A percentile compares a stretch with the other conserved stretches of the same genome.
phyloP scores from a whole-genome alignment of 2,329 filamentous ascomycete genomes.

The Onygenales sp. region DNA sequence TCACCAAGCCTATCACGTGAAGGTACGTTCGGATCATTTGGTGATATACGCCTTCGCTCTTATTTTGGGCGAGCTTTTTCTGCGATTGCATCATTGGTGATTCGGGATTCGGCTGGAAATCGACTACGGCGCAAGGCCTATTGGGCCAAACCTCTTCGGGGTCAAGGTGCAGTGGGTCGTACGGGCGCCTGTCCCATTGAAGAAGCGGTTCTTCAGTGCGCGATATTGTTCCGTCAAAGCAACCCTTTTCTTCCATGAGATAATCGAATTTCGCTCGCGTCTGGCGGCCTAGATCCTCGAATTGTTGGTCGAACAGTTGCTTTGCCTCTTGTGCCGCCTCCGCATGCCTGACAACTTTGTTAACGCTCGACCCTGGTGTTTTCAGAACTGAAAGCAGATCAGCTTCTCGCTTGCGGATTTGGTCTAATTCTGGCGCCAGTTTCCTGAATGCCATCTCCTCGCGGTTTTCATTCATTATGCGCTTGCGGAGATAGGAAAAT shows the following conservation, averaged over 20 bases:
- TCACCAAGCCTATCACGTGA: slow-evolving; percentile 17
- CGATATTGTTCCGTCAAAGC: background rate
- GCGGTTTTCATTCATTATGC: background rate
- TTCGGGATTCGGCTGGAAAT: slow-evolving; percentile 25
- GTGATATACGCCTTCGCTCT: slow-evolving; percentile 13
- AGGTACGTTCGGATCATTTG: slow-evolving; percentile 18
- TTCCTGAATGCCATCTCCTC: background rate
- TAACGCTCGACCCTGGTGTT: background rate
- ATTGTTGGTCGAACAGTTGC: too few species aligned
- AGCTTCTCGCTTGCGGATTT: background rate
- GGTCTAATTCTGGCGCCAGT: background rate
- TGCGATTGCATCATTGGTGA: slow-evolving; percentile 15
- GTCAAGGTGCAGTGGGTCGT: slow-evolving; percentile 56
- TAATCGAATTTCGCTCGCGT: background rate
- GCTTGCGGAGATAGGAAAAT: background rate
- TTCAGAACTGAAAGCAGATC: background rate
- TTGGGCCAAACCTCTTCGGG: slow-evolving; percentile 59
- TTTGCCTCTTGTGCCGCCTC: background rate
- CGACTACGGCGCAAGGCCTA: slow-evolving; percentile 23
- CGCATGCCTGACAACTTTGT: background rate
- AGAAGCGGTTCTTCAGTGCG: slow-evolving; percentile 40
- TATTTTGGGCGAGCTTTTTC: slow-evolving; percentile 8
- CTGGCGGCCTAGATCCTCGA: too few species aligned
- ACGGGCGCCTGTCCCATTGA: slow-evolving; percentile 59
- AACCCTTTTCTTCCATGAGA: background rate